phyloP scores from a whole-genome alignment of 164 flowering plant genomes.

The Echeveria elegans region DNA sequence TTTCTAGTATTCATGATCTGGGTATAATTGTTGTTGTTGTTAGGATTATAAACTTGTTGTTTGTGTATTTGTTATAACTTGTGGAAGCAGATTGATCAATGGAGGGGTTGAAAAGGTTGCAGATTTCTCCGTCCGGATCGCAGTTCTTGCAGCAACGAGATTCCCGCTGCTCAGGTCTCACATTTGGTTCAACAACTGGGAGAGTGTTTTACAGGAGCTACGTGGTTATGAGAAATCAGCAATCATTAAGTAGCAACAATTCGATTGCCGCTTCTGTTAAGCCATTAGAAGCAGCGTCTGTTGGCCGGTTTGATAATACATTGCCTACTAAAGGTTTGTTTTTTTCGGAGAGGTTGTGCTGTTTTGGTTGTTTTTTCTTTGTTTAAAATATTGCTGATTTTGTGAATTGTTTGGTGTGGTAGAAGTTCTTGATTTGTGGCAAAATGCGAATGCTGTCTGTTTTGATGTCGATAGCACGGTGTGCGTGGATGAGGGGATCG shows the following conservation, averaged over 20 bases:
- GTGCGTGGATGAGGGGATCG: constrained; percentile 94
- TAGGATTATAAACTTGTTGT: background rate
- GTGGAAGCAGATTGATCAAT: constrained; percentile 20
- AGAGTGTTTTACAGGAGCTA: constrained; percentile 12
- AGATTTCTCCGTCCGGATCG: constrained; percentile 14
- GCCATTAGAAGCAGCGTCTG: constrained; percentile 19
- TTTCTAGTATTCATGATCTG: background rate
- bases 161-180: constrained; percentile 9
- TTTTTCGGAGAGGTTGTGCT: background rate
- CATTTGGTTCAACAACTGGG: constrained; percentile 12
- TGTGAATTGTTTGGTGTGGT: constrained; percentile 1
- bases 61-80: background rate
- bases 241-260: constrained; percentile 9
- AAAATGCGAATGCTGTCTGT: constrained; percentile 75
- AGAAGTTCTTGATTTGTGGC: constrained; percentile 73
- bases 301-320: constrained; percentile 26
- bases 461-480: constrained; percentile 99
- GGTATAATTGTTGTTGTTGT: background rate
- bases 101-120: constrained; percentile 37
- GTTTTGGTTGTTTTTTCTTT: background rate
- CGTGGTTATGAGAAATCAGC: constrained; percentile 20
- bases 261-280: constrained; percentile 33
- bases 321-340: constrained; percentile 41
- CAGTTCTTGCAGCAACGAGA: constrained; percentile 9
- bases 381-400: constrained; percentile 8